A percentile compares a stretch with the other conserved stretches of the same genome.
These are phyloP conservation scores for Marsdenia floribunda DNA, from an alignment of 257 asterid species.

Conservation along the genomic window DNA sequence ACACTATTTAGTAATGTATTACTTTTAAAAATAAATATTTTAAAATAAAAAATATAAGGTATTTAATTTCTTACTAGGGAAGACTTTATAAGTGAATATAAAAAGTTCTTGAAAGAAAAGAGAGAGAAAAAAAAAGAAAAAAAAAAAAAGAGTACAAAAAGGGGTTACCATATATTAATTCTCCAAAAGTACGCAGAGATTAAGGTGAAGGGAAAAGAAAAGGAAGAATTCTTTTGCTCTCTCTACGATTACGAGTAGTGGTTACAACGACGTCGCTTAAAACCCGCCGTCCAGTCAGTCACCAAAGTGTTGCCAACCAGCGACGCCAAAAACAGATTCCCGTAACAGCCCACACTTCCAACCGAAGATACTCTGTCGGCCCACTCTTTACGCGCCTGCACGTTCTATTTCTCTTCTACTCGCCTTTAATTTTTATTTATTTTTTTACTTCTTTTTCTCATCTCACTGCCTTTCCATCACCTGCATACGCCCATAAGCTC, in stretches of 20 bases:
- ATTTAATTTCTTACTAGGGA: too few relatives aligned
- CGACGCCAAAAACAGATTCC: conserved; percentile 39
- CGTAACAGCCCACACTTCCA: conserved; percentile 28
- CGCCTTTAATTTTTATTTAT: conserved; percentile 11
- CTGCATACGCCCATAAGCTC: background rate
- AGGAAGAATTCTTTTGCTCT: background rate
- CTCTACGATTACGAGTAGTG: too few relatives aligned
- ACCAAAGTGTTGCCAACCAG: conserved; percentile 28
- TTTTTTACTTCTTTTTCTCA: background rate
- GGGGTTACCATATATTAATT: background rate
- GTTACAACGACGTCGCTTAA: conserved; percentile 20
- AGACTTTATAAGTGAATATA: too few relatives aligned
- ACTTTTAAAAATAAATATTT: too few relatives aligned
- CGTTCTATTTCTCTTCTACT: conserved; percentile 40
- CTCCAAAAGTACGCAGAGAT: background rate
- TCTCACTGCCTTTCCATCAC: conserved; percentile 1
- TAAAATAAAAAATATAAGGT: too few relatives aligned
- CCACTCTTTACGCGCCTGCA: conserved; percentile 51
- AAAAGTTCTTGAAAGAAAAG: background rate
- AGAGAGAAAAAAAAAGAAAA: background rate
- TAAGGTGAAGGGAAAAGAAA: background rate
- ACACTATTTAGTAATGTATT: too few relatives aligned
- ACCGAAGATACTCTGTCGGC: conserved; percentile 40
- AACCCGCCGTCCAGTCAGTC: conserved; percentile 12
- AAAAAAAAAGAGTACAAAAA: background rate